Conservation (phyloP, 371 early-diverging fungal genomes). For the Lichtheimia hyalospora region DNA sequence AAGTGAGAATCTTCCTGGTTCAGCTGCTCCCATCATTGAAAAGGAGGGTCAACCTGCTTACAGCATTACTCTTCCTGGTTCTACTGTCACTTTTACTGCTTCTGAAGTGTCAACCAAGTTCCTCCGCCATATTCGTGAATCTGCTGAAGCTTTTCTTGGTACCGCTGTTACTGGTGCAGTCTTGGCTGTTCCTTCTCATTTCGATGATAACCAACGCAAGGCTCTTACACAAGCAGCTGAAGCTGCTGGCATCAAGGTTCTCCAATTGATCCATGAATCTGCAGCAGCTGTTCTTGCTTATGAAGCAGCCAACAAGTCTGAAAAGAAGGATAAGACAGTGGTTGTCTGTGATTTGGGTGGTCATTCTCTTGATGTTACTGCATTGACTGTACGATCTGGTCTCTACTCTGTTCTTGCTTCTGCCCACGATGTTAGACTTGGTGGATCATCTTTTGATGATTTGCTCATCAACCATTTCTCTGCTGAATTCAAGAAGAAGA, state of each 20-base stretch:
- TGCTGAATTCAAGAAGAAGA: conserved; percentile 88
- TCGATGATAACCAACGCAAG: conserved; percentile 82
- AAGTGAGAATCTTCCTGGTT: conserved; percentile 48
- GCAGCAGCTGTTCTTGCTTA: conserved; percentile 97
- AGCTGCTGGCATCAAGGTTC: conserved; percentile 87
- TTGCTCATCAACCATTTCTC: conserved; percentile 82
- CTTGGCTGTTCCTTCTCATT: conserved; percentile 94
- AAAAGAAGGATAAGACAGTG: conserved; percentile 74
- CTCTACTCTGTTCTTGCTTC: conserved; percentile 86
- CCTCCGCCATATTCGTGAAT: conserved; percentile 78
- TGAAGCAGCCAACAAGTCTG: conserved; percentile 66
- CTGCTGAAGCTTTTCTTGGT: conserved; percentile 89
- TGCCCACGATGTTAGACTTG: conserved; percentile 81
- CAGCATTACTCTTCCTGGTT: conserved; percentile 70
- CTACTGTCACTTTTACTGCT: conserved; percentile 64
- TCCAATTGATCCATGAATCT: conserved; percentile 94
- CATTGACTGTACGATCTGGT: conserved; percentile 87
- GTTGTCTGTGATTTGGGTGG: conserved; percentile 98
- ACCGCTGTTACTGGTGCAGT: conserved; percentile 82
- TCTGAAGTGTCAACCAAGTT: conserved; percentile 77
- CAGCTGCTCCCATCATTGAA: conserved; percentile 64
- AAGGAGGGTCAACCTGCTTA: conserved; percentile 76
- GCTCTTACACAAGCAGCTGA: conserved; percentile 82
- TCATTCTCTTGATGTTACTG: conserved; percentile 91
- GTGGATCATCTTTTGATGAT: conserved; percentile 94